These are phyloP conservation scores for Phytophthora agathidicida DNA, from an alignment of 352 stramenopile species.

Conservation along the genomic window DNA sequence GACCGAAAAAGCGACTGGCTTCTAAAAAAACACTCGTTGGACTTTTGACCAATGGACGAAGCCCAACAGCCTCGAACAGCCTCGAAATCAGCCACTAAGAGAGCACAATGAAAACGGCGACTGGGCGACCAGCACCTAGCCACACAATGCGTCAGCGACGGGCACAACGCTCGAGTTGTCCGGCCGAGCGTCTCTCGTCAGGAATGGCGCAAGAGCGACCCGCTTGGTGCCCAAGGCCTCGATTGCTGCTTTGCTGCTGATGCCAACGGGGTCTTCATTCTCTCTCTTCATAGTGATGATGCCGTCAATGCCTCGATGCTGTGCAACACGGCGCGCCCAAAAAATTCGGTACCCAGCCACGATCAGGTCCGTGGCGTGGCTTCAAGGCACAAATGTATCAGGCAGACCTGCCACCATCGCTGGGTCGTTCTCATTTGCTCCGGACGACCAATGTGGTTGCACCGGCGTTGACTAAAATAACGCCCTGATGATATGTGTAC, in stretches of 20 bases:
- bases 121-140: constrained; percentile 12
- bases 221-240: constrained; percentile 15
- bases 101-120: constrained; percentile 15
- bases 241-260: constrained; percentile 1
- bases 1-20: constrained; percentile 27
- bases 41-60: constrained; percentile 29
- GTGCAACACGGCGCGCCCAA: constrained; percentile 6
- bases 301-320: background rate
- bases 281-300: too few species aligned
- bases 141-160: constrained; percentile 6
- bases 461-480: background rate
- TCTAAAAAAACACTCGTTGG: constrained; percentile 30
- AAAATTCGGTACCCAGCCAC: constrained; percentile 11
- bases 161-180: constrained; percentile 6
- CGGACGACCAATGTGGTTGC: background rate
- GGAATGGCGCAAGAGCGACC: constrained; percentile 23
- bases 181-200: constrained; percentile 19
- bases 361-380: constrained; percentile 14
- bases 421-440: constrained; percentile 12
- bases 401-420: constrained; percentile 1
- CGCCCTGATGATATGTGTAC: background rate
- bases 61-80: too few species aligned
- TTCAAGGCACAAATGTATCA: too few species aligned
- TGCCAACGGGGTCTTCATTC: background rate
- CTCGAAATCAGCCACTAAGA: constrained; percentile 9